phyloP scores from a whole-genome alignment of 2,329 filamentous ascomycete species.

The Penicillium freii region DNA sequence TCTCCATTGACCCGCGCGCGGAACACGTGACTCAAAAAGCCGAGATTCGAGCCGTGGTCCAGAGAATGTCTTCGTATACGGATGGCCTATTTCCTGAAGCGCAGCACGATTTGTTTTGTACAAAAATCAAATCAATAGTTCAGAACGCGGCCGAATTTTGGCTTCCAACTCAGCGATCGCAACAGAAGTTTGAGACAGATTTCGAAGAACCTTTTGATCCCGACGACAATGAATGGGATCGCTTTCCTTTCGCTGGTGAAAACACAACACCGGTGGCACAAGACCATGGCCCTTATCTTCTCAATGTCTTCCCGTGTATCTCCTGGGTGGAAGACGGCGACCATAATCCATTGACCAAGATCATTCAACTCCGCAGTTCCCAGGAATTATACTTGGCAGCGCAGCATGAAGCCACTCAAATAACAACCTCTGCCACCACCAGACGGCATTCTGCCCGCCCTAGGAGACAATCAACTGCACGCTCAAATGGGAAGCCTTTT shows the following conservation, averaged over 20 bases:
- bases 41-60: no score
- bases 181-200: slow-evolving; percentile 13
- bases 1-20: slow-evolving; percentile 3
- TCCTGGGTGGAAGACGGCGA: slow-evolving; percentile 7
- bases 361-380: slow-evolving; percentile 11
- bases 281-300: slow-evolving; percentile 9
- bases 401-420: slow-evolving; percentile 9
- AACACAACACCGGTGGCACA: slow-evolving; percentile 1
- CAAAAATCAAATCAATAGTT: no score
- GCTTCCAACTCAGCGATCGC: slow-evolving; percentile 13
- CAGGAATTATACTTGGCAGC: slow-evolving; percentile 9
- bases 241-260: slow-evolving; percentile 11
- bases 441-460: not conserved
- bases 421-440: not conserved
- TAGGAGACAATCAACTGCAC: slow-evolving; percentile 10
- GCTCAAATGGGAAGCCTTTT: slow-evolving; percentile 12
- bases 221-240: slow-evolving; percentile 11
- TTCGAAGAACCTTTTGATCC: slow-evolving; percentile 12
- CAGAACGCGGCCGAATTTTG: slow-evolving; percentile 7
- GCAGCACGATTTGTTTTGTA: no score
- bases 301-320: slow-evolving; percentile 13
- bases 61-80: no score
- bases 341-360: slow-evolving; percentile 7
- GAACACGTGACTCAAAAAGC: not conserved
- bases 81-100: no score